Base-by-base conservation (phyloP, 768 basidiomycete genomes). In the Rhizopogon vesiculosus region DNA sequence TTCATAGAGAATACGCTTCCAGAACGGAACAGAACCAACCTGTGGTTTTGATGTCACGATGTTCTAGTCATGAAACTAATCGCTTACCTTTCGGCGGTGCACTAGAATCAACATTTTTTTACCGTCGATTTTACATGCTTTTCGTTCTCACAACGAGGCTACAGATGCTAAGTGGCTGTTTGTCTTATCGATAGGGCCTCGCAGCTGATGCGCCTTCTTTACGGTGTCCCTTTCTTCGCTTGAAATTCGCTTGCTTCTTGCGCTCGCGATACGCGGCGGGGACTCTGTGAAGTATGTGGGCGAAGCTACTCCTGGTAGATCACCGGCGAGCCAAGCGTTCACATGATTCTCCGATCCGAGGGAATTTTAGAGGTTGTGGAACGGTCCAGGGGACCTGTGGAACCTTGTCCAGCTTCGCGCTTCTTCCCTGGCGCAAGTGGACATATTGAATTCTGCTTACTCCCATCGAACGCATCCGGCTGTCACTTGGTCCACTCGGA, bases 181-280 rank as follows among this genome's bases (percentile, higher is more conserved):
- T 38, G 48, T 49, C 48, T 49, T 49, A 49, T 49, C 48, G 19
- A 49, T 19, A 28, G 46, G 52, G 57, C 57, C 69, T 66, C 60
- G 69, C 67, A 55, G 68, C 42, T 69, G 68, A 69, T 71, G 69
- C 69, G 69, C 67, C 65, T 58, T 54, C 29, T 35, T 66, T 68
- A 62, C 66, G 67, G 62, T 69, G 54, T 48, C 48, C 59, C 48
- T 49, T 43, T 42, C 6, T 65, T 63, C 54, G 57, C 38, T 57
- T 31, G 31, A 53, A 33, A 29, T 49, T 42, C 51, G 49, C 29
- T 43, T 56, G 56, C 38, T 41, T 66, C 45, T 55, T 50, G 15
- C 45, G 51, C 42, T 40, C 53, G 40, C 59, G 67, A 59, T 57
- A 51, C 53, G 42, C 44, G 28, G n/a, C 54, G 58, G 62, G 56